Base-by-base conservation (phyloP, 768 basidiomycete genomes). In the Dioszegia aurantiaca region DNA sequence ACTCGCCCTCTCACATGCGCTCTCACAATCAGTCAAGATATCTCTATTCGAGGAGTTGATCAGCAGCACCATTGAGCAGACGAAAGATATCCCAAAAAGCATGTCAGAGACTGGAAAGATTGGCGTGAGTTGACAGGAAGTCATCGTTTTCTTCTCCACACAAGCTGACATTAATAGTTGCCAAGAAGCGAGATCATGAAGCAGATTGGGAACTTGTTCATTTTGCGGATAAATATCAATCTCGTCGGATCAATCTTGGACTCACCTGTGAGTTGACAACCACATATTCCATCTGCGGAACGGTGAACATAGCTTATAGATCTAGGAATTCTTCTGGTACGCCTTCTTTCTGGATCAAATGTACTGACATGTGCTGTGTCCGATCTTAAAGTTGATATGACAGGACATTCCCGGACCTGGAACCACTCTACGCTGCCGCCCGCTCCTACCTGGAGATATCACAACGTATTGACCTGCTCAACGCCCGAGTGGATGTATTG, bases 21-120 rank as follows among this genome's bases (percentile, higher is more conserved):
- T 97, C 41, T 87, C 93, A 17, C 93, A 95, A 81, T 94, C 91
- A 16, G 93, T 94, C 63, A 97, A 95, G 79, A 94, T 97, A 75
- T 95, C 93, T 10, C 79, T 95, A 86, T 95, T 95, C 69, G 93
- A 97, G 78, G 88, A 89, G 42, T 81, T 93, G 40, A 90, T 97
- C 62, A 88, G 90, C 40, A 83, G 84, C 17, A 95, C 91, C 44
- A 94, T 97, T 68, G 91, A 94, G 73, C 89, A 94, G 72, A 97
- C 93, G 1, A 94, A 93, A 73, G 90, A 94, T 72, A 90, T 95
- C 55, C 93, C 93, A 37, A 90, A 91, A 78, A 83, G 86, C 56
- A 87, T 97, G 53, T 88, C 88, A 53, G 89, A 93, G 76, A 94
- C 90, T 0, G 93, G 93, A 10, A 92, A 94, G 78, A 93, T 97